These are phyloP conservation scores for Hansenula sp. DNA, from an alignment of 1,139 yeast species.

Conservation along the genomic window DNA sequence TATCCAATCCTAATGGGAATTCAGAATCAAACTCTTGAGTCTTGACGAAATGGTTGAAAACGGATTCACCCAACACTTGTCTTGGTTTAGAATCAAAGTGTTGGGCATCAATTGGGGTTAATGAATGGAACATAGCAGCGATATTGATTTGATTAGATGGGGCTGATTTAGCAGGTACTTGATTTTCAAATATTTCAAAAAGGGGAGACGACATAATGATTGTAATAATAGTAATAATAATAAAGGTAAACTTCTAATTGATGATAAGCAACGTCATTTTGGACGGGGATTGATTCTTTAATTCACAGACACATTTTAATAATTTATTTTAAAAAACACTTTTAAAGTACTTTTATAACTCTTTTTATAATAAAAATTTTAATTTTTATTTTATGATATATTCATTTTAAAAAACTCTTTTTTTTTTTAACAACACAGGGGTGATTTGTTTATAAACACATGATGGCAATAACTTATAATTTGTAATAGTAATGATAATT, in stretches of 20 bases:
- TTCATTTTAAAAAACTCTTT: not conserved
- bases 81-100: slow-evolving; percentile 17
- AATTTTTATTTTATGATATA: no score
- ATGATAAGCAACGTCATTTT: slow-evolving; percentile 19
- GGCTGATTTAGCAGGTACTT: slow-evolving; percentile 7
- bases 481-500: no score
- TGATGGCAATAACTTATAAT: no score
- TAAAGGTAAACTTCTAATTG: not conserved
- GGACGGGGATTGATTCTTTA: slow-evolving; percentile 17
- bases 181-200: slow-evolving; percentile 21
- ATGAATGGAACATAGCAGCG: not conserved
- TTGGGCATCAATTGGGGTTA: not conserved
- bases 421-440: no score
- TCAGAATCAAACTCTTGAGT: slow-evolving; percentile 17
- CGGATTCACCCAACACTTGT: slow-evolving; percentile 38
- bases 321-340: slow-evolving; percentile 1
- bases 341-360: slow-evolving; percentile 5
- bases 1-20: slow-evolving; percentile 17
- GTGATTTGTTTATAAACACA: no score
- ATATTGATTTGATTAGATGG: not conserved
- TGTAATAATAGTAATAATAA: slow-evolving; percentile 2
- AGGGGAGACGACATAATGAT: slow-evolving; percentile 5
- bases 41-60: slow-evolving; percentile 34
- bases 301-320: slow-evolving; percentile 22
- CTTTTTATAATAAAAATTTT: slow-evolving; percentile 3